Evolutionary conservation across 208 protist species (phyloP).

Genomic region (Acanthamoeba pearcei): DNA sequence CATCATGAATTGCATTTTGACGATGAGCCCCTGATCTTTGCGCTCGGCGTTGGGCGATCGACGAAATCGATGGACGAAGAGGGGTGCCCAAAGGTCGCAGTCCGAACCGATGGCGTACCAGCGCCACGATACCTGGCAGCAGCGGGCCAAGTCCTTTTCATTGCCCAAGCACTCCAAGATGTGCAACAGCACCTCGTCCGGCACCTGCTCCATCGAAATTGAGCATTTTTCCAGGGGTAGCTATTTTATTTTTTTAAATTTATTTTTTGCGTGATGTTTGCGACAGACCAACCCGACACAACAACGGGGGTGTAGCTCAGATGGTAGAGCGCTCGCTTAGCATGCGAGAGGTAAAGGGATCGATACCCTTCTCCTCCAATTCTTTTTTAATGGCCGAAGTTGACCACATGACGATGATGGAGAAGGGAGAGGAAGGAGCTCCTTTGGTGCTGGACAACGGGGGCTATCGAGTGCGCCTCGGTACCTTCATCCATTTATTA

Average conservation of each 20-base stretch:
- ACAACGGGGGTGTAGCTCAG: not conserved
- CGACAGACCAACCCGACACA: no score
- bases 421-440: no score
- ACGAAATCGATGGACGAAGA: not conserved
- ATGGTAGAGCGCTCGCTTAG: slow-evolving; percentile 18
- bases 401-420: no score
- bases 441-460: no score
- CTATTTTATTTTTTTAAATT: no score
- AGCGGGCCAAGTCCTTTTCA: not conserved
- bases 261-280: no score
- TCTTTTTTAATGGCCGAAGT: no score
- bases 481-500: no score
- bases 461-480: no score
- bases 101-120: not conserved
- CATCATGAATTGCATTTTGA: not conserved
- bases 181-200: not conserved
- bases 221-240: no score
- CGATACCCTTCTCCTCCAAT: slow-evolving; percentile 12
- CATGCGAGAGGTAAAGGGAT: slow-evolving; percentile 19
- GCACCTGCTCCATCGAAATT: not conserved
- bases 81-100: not conserved
- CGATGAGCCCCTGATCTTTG: no score
- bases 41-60: not conserved
- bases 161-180: not conserved
- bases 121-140: not conserved